phyloP scores from a whole-genome alignment of 345 rosid species.

The Odontarrhena argentea region DNA sequence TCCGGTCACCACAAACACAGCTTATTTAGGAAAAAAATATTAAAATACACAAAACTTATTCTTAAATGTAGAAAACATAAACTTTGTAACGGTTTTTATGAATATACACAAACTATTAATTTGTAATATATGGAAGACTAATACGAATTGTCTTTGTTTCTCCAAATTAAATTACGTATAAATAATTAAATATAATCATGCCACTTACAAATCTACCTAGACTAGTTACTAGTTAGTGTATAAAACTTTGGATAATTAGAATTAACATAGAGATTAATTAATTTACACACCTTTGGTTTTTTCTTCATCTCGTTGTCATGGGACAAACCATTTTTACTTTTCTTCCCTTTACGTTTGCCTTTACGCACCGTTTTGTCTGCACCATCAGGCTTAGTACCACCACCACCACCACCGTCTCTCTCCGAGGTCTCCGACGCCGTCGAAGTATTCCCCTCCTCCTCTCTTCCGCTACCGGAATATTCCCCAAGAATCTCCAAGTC shows the following conservation, averaged over 20 bases:
- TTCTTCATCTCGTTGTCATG: constrained; percentile 43
- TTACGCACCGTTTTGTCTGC: constrained; percentile 40
- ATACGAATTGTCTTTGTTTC: too few relatives aligned
- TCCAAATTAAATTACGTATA: too few relatives aligned
- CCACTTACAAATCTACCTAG: too few relatives aligned
- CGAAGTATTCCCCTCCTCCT: constrained; percentile 57
- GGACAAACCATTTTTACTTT: constrained; percentile 53
- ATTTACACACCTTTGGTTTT: constrained; percentile 34
- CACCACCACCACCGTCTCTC: constrained; percentile 39
- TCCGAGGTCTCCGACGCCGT: constrained; percentile 42
- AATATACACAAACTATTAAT: too few relatives aligned
- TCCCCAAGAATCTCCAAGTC: constrained; percentile 69
- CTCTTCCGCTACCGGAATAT: constrained; percentile 55
- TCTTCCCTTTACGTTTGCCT: constrained; percentile 48
- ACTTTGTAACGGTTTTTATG: too few relatives aligned
- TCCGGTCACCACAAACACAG: not conserved
- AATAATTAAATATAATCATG: too few relatives aligned
- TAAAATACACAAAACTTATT: too few relatives aligned
- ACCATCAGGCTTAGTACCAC: constrained; percentile 39
- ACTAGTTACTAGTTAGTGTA: too few relatives aligned
- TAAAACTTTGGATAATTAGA: not conserved
- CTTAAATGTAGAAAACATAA: too few relatives aligned
- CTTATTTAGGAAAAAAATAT: not conserved
- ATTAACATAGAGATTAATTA: not conserved
- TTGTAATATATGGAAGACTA: too few relatives aligned